These are phyloP conservation scores for Claviceps sp. DNA, from an alignment of 2,329 filamentous ascomycete genomes.

Conservation along the genomic window DNA sequence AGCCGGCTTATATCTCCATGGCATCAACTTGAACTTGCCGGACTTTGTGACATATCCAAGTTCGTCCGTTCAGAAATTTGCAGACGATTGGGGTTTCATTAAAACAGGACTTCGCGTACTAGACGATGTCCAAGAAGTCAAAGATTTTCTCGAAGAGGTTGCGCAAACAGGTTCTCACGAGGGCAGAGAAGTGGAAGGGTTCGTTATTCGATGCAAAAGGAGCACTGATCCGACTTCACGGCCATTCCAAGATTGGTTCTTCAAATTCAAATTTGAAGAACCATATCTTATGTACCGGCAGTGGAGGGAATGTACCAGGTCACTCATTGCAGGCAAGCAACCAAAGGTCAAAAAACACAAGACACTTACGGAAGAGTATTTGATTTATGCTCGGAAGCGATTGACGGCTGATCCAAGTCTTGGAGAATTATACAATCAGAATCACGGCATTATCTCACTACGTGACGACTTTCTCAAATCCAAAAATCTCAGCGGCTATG, in stretches of 20 bases:
- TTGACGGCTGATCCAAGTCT: slow-evolving; percentile 56
- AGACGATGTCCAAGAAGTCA: slow-evolving; percentile 60
- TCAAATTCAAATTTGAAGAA: slow-evolving; percentile 99
- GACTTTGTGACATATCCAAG: slow-evolving; percentile 81
- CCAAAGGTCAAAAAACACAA: slow-evolving; percentile 77
- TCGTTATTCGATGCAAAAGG: slow-evolving; percentile 82
- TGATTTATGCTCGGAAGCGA: slow-evolving; percentile 64
- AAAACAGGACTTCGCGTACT: slow-evolving; percentile 73
- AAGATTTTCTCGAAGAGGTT: slow-evolving; percentile 67
- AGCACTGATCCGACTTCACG: slow-evolving; percentile 32
- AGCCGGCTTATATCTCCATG: slow-evolving; percentile 88
- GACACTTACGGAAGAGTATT: slow-evolving; percentile 82
- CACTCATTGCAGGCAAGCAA: slow-evolving; percentile 60
- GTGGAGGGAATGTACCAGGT: slow-evolving; percentile 94
- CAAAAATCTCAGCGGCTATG: slow-evolving; percentile 74
- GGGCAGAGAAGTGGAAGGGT: slow-evolving; percentile 89
- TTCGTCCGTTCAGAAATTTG: slow-evolving; percentile 74
- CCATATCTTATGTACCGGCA: slow-evolving; percentile 98
- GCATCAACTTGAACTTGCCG: slow-evolving; percentile 90
- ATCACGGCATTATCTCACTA: slow-evolving; percentile 89
- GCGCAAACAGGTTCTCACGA: slow-evolving; percentile 83
- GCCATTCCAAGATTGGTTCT: slow-evolving; percentile 88
- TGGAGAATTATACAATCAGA: slow-evolving; percentile 60
- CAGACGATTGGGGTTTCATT: slow-evolving; percentile 84
- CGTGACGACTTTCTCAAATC: slow-evolving; percentile 76